Evolutionary conservation across 2,329 filamentous ascomycete genomes (phyloP), one percentile per base, ranked within the genome.

Genomic region (Phoma sp.): DNA sequence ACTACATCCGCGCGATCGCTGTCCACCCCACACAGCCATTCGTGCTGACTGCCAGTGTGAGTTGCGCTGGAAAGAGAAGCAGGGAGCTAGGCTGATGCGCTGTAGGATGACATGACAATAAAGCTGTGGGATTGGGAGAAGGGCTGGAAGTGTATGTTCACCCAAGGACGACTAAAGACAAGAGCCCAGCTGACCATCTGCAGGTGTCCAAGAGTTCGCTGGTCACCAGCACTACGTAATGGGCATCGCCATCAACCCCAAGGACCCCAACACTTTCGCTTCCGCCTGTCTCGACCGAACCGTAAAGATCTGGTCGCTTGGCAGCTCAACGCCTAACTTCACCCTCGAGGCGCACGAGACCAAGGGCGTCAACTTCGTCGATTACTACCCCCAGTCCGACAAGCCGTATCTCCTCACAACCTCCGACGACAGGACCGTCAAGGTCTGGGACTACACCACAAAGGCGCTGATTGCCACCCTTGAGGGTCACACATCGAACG

Each of bases 61-160:
- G 70, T 71, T 57, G 37, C 47, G 37, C 32, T 13, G 32, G 32
- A 8, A 13, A 13, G 14, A 22, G 46, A 18, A 13, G 7, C 9
- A 14, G 11, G n/a, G 42, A 32, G 40, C 30, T 37, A 37, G 47
- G 60, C 67, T 73, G 56, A 74, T 56, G 27, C 42, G 43, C 43
- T 36, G 23, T 52, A 73, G 66, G 69, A 74, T 70, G 70, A 74
- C 47, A 76, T 74, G 73, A 75, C 73, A 52, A 96, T 97, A 74
- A 96, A 95, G 83, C 83, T 97, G 45, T 99, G 95, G 93, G 93
- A 99, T 75, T 99, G 95, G 95, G 95, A 99, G 68, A 96, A 95
- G 77, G 87, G 87, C 65, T 99, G 95, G 95, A 96, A 97, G 77
- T 98, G 93, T 73, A 66, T 46, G 67, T 64, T 7, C 27, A 29